These are phyloP conservation scores for Mortierella sp. DNA, from an alignment of 371 early-diverging fungal genomes.

Conservation along the genomic window DNA sequence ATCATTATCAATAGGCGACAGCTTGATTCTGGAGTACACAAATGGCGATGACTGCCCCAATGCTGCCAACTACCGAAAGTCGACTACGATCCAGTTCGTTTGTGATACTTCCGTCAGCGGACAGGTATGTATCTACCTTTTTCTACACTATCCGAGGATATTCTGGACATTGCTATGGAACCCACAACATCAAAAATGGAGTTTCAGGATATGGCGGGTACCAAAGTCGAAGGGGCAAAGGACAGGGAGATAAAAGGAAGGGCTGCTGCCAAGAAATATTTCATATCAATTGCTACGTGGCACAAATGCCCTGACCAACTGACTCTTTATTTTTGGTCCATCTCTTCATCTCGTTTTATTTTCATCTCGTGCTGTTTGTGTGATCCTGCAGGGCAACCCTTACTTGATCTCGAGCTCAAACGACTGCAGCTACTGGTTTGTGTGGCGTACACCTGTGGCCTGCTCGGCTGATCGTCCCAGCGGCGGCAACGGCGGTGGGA, in stretches of 20 bases:
- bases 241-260: background rate
- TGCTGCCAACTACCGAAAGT: slow-evolving; percentile 35
- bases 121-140: slow-evolving; percentile 25
- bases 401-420: slow-evolving; percentile 34
- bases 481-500: slow-evolving; percentile 62
- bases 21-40: slow-evolving; percentile 44
- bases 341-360: background rate
- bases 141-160: background rate
- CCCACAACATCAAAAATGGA: background rate
- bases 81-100: slow-evolving; percentile 43
- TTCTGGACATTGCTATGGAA: background rate
- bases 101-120: slow-evolving; percentile 48
- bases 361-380: slow-evolving; percentile 1
- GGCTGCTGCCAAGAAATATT: slow-evolving; percentile 3
- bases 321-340: background rate
- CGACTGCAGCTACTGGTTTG: slow-evolving; percentile 54
- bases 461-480: slow-evolving; percentile 45
- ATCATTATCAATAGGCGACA: slow-evolving; percentile 31
- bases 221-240: background rate
- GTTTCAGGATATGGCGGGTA: background rate
- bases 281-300: slow-evolving; percentile 5
- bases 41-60: slow-evolving; percentile 45
- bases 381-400: slow-evolving; percentile 42
- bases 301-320: background rate
- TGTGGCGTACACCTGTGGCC: slow-evolving; percentile 59